Conservation (phyloP, 2,329 filamentous ascomycete genomes). For the Drechslerella coelobrocha region DNA sequence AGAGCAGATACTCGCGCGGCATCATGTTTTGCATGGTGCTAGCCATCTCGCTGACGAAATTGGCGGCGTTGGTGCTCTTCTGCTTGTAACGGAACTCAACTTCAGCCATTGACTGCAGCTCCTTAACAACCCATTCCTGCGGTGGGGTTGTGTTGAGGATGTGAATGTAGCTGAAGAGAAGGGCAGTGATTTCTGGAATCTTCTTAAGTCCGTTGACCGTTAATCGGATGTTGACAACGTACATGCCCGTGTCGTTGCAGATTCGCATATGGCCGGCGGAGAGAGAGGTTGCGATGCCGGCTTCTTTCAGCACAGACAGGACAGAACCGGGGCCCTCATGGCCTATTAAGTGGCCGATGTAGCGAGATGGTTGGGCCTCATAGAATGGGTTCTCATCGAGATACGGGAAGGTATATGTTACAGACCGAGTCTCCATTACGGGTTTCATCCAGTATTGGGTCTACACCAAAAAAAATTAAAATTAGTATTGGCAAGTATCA, state of each 20-base stretch:
- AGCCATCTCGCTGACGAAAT: slow-evolving; percentile 84
- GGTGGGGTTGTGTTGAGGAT: slow-evolving; percentile 81
- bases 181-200: slow-evolving; percentile 68
- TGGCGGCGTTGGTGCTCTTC: slow-evolving; percentile 80
- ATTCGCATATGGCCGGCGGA: slow-evolving; percentile 77
- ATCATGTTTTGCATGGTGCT: slow-evolving; percentile 90
- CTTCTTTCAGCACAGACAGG: slow-evolving; percentile 84
- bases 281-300: slow-evolving; percentile 85
- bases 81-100: slow-evolving; percentile 95
- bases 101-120: slow-evolving; percentile 87
- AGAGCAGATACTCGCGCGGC: slow-evolving; percentile 85
- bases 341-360: slow-evolving; percentile 86
- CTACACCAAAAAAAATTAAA: no score
- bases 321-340: slow-evolving; percentile 93
- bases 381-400: slow-evolving; percentile 81
- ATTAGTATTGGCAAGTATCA: slow-evolving; percentile 10
- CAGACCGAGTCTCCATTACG: slow-evolving; percentile 81
- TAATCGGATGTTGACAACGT: slow-evolving; percentile 78
- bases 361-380: slow-evolving; percentile 81
- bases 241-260: slow-evolving; percentile 80
- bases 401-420: slow-evolving; percentile 84
- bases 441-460: slow-evolving; percentile 87
- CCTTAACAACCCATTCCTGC: slow-evolving; percentile 91
- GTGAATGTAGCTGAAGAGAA: slow-evolving; percentile 88
- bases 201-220: slow-evolving; percentile 73